Base-by-base conservation (phyloP, 2,329 filamentous ascomycete genomes). In the Neofusicoccum kwambonambiense region DNA sequence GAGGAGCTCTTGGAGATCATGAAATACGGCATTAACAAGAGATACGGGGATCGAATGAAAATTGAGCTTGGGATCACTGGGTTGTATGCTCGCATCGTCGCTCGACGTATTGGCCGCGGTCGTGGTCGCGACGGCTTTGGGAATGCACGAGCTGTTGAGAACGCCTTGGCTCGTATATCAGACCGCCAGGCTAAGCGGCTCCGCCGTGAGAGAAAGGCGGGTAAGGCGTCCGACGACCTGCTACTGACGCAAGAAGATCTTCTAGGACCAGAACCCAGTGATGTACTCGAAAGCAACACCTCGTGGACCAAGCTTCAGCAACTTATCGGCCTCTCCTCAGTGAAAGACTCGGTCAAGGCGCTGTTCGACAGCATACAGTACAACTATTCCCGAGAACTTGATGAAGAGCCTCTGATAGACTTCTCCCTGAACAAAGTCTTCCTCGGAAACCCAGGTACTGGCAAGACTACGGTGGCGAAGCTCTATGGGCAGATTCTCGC, bases 391-490 rank as follows among this genome's bases (percentile, higher is more conserved):
- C 79, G 89, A 0, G 90, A 93, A 70, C 75, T 93, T 0, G 69
- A 78, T 0, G 89, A 92, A 69, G 78, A 89, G 70, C 81, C 83
- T 0, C 72, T 82, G 0, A 77, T 92, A 0, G 77, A 88, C 62
- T 87, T 86, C 60, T 86, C 83, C 0, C 79, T 92, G 0, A 93
- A 92, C 72, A 81, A 83, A 7, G 85, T 92, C 1, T 91, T 93
- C 64, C 72, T 92, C 0, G 90, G 90, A 0, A 84, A 82, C 1
- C 90, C 91, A 0, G 90, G 91, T 0, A 93, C 90, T 0, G 90
- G 90, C 0, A 93, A 93, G 70, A 93, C 90, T 0, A 88, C 89
- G 0, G 87, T 93, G 0, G 91, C 89, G 0, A 91, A 90, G 71
- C 75, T 92, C 0, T 93, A 92, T 68, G 90, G 88, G 0, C 77